phyloP scores from a whole-genome alignment of 129 eudicot species.

The Heracleum sosnowskyi region DNA sequence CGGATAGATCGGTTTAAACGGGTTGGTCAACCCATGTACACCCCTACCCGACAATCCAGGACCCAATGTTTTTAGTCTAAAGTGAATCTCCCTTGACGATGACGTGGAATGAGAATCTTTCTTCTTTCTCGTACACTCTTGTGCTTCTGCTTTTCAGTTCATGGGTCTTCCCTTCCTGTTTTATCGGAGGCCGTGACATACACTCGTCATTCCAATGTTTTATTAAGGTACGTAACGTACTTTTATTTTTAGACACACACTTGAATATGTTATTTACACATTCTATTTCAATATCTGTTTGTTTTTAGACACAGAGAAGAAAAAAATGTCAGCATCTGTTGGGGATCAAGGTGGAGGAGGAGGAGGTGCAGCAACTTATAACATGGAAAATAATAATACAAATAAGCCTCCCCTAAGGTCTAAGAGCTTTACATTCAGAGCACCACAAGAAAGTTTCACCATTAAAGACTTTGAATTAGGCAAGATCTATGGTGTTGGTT shows the following conservation, averaged over 20 bases:
- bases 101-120: constrained; percentile 6
- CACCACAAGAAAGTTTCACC: constrained; percentile 87
- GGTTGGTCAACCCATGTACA: too few species aligned
- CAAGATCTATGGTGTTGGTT: constrained; percentile 99
- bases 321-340: constrained; percentile 30
- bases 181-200: constrained; percentile 33
- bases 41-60: too few species aligned
- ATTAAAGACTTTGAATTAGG: constrained; percentile 93
- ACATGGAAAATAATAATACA: constrained; percentile 75
- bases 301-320: constrained; percentile 3
- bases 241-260: constrained; percentile 3
- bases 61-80: neutral
- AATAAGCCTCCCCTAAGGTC: constrained; percentile 24
- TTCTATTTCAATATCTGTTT: constrained; percentile 2
- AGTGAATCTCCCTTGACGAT: constrained; percentile 31
- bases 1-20: too few species aligned
- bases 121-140: neutral
- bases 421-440: constrained; percentile 79
- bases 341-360: constrained; percentile 26
- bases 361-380: constrained; percentile 5
- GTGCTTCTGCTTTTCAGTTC: constrained; percentile 23
- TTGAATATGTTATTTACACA: neutral
- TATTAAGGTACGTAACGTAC: too few species aligned
- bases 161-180: constrained; percentile 24
- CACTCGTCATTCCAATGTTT: neutral